These are phyloP conservation scores for Phytopythium vexans DNA, from an alignment of 352 stramenopile species.

Conservation along the genomic window DNA sequence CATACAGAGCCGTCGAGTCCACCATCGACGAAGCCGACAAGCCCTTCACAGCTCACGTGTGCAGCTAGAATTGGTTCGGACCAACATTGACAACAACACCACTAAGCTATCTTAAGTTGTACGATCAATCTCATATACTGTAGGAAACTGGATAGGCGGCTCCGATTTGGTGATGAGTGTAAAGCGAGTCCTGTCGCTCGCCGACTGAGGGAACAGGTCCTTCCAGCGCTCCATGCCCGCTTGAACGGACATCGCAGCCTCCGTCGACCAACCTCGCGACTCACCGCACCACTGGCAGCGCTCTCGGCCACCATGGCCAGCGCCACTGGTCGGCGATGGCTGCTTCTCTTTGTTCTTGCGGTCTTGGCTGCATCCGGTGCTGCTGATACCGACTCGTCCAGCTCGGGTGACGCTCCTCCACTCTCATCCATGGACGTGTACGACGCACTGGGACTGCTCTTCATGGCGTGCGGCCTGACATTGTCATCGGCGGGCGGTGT, in stretches of 20 bases:
- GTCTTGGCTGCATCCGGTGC: constrained; percentile 1
- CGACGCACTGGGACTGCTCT: constrained; percentile 35
- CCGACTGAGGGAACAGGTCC: no score
- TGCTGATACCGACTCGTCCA: background rate
- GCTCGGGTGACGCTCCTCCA: no score
- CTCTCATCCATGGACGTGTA: no score
- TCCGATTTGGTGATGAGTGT: no score
- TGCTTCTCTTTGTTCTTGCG: no score
- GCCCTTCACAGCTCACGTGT: constrained; percentile 34
- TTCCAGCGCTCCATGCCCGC: no score
- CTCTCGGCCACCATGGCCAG: constrained; percentile 22
- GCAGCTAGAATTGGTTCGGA: constrained; percentile 19
- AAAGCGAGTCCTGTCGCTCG: no score
- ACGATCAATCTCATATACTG: no score
- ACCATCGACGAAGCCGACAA: constrained; percentile 41
- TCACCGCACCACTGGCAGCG: constrained; percentile 32
- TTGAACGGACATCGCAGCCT: constrained; percentile 42
- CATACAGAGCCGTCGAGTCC: constrained; percentile 46
- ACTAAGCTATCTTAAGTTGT: no score
- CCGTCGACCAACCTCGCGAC: constrained; percentile 38
- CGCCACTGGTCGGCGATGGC: no score
- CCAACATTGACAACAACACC: no score
- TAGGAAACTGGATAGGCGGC: no score
- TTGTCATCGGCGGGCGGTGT: constrained; percentile 44
- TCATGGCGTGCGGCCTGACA: constrained; percentile 45